Evolutionary conservation across 345 rosid species (phyloP), one percentile per base, ranked within the genome.

Genomic region (Salix arbutifolia): DNA sequence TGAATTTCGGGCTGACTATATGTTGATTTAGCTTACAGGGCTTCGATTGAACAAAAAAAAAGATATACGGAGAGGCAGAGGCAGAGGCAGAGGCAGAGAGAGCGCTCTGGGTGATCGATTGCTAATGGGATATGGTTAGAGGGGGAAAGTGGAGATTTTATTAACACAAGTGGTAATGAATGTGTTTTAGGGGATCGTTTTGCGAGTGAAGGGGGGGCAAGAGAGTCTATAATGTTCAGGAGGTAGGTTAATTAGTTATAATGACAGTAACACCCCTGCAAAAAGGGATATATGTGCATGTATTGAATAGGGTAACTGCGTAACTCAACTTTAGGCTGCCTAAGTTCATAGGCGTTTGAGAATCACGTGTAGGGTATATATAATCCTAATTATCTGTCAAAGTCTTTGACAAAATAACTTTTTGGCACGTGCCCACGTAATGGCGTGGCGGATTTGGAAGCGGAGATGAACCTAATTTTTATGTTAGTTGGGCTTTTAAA

Each of bases 31-130:
- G 4, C 28, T n/a, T 58, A n/a, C 62, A 80, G 73, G 79, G 88
- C 90, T 84, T 90, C 74, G 86, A 85, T 87, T 88, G 87, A 40
- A 40, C 72, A 90, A 91, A 91, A 78, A 31, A 85, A 88, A 2
- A 91, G 91, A 71, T 70, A 74, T 52, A 66, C 58, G 71, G 69
- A 67, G 56, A 65, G 56, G 58, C 58, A 48, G 42, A 8, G 44
- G 52, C 69, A 72, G 80, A 26, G 30, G 14, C 65, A 38, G 38
- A 8, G 44, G 25, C 38, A 16, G 44, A 58, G 74, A 16, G 40
- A 25, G 0, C 35, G 35, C 35, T 33, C 35, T 33, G 17, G 46
- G 28, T 7, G 67, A 23, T 31, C 33, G 33, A 30, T 30, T 46
- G 68, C 37, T 69, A 53, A 64, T 30, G 56, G 14, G 62, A 10